These are phyloP conservation scores for Ceratocystis eucalypticola DNA, from an alignment of 2,329 filamentous ascomycete genomes.

Conservation along the genomic window DNA sequence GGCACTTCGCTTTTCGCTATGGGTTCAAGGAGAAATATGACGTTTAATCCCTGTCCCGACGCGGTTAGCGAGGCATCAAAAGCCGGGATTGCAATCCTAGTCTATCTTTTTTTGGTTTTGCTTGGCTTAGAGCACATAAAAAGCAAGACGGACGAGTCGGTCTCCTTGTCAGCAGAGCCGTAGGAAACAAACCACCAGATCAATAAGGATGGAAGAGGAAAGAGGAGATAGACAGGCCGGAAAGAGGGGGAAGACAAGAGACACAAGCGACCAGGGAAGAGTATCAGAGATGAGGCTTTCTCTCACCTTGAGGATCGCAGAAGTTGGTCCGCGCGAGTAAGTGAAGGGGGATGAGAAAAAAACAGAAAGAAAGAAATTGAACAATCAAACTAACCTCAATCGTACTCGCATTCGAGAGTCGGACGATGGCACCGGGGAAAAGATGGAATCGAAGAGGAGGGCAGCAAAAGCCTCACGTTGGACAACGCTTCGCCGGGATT, in stretches of 20 bases:
- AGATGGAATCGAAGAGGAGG: not conserved
- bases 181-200: not conserved
- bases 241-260: conserved; percentile 2
- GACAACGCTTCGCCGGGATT: not conserved
- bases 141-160: not conserved
- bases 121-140: not conserved
- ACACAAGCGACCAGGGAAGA: not conserved
- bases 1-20: not conserved
- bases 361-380: not conserved
- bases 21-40: not conserved
- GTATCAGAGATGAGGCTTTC: not conserved
- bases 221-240: not conserved
- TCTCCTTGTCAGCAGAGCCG: not conserved
- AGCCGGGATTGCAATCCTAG: not conserved
- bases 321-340: not conserved
- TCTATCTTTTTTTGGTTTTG: not conserved
- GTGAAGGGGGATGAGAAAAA: not conserved
- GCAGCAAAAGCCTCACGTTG: conserved; percentile 9
- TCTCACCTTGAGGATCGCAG: not conserved
- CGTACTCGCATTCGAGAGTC: not conserved
- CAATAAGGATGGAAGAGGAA: not conserved
- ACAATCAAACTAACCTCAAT: not conserved
- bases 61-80: conserved; percentile 16
- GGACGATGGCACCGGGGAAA: conserved; percentile 1
- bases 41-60: conserved; percentile 14